Evolutionary conservation across 805 yeast species (phyloP).

Genomic region (Yarrowia alimentaria): DNA sequence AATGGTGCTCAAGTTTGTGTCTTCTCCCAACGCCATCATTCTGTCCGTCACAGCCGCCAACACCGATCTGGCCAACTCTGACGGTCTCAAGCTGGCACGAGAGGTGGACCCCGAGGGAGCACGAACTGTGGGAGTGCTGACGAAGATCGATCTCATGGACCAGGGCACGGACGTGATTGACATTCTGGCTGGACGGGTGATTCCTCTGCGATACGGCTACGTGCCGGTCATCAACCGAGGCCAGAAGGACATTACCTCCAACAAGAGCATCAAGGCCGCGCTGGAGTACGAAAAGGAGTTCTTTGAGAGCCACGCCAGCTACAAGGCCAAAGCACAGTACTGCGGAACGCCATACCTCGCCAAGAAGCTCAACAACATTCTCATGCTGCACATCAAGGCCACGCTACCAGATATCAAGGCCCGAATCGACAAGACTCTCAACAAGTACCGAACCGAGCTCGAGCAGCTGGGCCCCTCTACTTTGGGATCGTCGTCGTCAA

Average conservation of each 20-base stretch:
- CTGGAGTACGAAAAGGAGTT: constrained; percentile 74
- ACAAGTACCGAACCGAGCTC: constrained; percentile 81
- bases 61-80: constrained; percentile 95
- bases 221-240: constrained; percentile 97
- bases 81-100: constrained; percentile 91
- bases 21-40: constrained; percentile 93
- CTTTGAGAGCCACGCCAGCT: constrained; percentile 85
- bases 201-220: constrained; percentile 92
- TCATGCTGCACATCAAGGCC: constrained; percentile 84
- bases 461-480: constrained; percentile 74
- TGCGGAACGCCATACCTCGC: constrained; percentile 99
- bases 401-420: constrained; percentile 90
- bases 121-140: constrained; percentile 94
- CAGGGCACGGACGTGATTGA: constrained; percentile 97
- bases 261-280: constrained; percentile 86
- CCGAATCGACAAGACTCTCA: constrained; percentile 79
- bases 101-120: constrained; percentile 96
- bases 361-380: constrained; percentile 80
- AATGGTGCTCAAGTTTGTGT: constrained; percentile 86
- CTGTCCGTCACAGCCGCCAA: constrained; percentile 95
- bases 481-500: constrained; percentile 61
- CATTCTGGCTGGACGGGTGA: constrained; percentile 90
- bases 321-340: constrained; percentile 87
- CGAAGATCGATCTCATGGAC: constrained; percentile 97
- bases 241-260: constrained; percentile 87